A percentile compares a stretch with the other conserved stretches of the same genome.
These are phyloP conservation scores for Nannizzia gypsea DNA, from an alignment of 2,329 filamentous ascomycete species.

Conservation along the genomic window DNA sequence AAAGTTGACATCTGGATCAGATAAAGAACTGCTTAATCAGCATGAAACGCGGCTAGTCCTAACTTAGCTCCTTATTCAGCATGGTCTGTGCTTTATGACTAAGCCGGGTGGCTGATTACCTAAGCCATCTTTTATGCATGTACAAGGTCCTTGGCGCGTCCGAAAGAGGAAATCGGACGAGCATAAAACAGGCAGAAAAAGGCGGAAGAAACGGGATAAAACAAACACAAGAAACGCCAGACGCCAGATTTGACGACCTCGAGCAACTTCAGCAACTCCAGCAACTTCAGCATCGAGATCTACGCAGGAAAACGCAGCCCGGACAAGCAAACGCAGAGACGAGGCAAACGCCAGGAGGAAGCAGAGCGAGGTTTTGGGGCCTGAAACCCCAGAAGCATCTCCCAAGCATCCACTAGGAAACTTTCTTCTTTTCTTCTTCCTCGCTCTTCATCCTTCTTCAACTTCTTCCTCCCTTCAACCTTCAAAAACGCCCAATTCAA, in stretches of 20 bases:
- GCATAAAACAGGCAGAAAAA: background rate
- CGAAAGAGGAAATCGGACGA: background rate
- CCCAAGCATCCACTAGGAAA: background rate
- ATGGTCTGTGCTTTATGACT: background rate
- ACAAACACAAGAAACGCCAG: background rate
- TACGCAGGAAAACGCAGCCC: background rate
- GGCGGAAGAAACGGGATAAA: background rate
- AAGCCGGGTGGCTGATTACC: background rate
- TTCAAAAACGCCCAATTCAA: background rate
- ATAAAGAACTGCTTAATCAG: background rate
- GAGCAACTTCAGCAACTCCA: background rate
- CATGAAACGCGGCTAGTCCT: background rate
- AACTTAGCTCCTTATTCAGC: background rate
- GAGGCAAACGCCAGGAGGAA: background rate
- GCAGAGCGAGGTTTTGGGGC: background rate
- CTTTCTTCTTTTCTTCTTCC: background rate
- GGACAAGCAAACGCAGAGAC: background rate
- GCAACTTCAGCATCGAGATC: background rate
- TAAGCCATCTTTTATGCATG: background rate
- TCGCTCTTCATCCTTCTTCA: conserved; percentile 1
- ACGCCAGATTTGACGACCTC: background rate
- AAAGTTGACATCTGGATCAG: background rate
- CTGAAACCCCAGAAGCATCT: background rate
- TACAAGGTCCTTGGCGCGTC: background rate
- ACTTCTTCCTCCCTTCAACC: background rate